Evolutionary conservation across 805 yeast species (phyloP).

Genomic region (Starmera pachycereana): DNA sequence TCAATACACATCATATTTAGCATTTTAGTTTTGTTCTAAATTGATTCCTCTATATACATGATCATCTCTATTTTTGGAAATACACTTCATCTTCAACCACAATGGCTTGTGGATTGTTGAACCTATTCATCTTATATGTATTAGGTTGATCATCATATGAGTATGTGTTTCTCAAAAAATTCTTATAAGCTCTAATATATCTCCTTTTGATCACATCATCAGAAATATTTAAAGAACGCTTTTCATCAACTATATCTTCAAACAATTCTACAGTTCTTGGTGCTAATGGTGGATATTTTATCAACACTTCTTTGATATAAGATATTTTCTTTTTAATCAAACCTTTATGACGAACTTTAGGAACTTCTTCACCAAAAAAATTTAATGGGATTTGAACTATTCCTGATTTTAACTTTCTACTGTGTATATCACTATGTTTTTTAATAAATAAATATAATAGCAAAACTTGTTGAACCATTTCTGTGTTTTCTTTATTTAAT

Average conservation of each 20-base stretch:
- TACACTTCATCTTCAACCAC: no score
- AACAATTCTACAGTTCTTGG: conserved; percentile 5
- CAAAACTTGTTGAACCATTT: conserved; percentile 13
- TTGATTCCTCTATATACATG: no score
- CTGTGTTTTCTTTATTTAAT: conserved; percentile 4
- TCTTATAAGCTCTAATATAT: conserved; percentile 12
- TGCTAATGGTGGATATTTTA: conserved; percentile 13
- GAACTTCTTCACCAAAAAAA: conserved; percentile 11
- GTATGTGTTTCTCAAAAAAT: conserved; percentile 13
- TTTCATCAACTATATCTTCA: conserved; percentile 7
- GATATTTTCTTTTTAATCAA: conserved; percentile 12
- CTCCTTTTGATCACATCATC: not conserved
- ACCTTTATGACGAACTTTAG: conserved; percentile 11
- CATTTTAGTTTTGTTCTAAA: no score
- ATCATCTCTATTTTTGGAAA: no score
- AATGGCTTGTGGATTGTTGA: no score
- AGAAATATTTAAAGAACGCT: not conserved
- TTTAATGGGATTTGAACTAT: conserved; percentile 12
- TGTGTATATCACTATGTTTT: conserved; percentile 4
- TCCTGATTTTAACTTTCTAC: conserved; percentile 10
- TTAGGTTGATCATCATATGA: no score
- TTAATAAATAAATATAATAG: conserved; percentile 10
- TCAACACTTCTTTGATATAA: conserved; percentile 9
- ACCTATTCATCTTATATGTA: no score
- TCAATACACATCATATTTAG: no score